phyloP scores from a whole-genome alignment of 2,329 filamentous ascomycete genomes.

The Aureobasidium vineae region DNA sequence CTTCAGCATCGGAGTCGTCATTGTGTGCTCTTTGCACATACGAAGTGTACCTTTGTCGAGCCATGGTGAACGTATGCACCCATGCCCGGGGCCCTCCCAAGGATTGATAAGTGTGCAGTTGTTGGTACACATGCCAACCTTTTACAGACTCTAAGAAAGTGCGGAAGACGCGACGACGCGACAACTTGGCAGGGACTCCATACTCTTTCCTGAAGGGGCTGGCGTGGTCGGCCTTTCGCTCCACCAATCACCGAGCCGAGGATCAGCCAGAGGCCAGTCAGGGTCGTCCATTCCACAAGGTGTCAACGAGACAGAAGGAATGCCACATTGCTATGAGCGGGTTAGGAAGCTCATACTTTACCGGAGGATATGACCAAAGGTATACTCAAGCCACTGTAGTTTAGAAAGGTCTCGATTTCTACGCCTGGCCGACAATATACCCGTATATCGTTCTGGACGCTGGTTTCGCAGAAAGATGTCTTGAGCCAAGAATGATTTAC shows the following conservation, averaged over 20 bases:
- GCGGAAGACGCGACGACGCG: conserved; percentile 24
- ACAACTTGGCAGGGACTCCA: conserved; percentile 3
- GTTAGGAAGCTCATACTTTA: background rate
- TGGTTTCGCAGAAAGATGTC: background rate
- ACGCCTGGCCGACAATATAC: background rate
- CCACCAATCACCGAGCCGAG: background rate
- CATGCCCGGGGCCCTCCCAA: no score
- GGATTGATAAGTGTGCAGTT: background rate
- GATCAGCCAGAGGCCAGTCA: background rate
- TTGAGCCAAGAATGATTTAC: no score
- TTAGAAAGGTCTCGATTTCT: no score
- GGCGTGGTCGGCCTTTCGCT: background rate
- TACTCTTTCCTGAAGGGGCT: conserved; percentile 12
- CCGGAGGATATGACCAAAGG: no score
- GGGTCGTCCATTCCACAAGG: background rate
- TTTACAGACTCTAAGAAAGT: background rate
- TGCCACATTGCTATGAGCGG: background rate
- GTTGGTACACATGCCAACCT: background rate
- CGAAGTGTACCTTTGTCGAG: background rate
- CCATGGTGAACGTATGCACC: background rate
- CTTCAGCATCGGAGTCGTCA: background rate
- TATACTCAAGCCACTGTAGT: background rate
- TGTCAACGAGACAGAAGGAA: background rate
- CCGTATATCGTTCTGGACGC: background rate
- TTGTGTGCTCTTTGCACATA: background rate